Percentiles rank a stretch among this genome's conserved stretches.
These are phyloP conservation scores for Diospyros lotus DNA, from an alignment of 148 eudicot species.

Conservation along the genomic window DNA sequence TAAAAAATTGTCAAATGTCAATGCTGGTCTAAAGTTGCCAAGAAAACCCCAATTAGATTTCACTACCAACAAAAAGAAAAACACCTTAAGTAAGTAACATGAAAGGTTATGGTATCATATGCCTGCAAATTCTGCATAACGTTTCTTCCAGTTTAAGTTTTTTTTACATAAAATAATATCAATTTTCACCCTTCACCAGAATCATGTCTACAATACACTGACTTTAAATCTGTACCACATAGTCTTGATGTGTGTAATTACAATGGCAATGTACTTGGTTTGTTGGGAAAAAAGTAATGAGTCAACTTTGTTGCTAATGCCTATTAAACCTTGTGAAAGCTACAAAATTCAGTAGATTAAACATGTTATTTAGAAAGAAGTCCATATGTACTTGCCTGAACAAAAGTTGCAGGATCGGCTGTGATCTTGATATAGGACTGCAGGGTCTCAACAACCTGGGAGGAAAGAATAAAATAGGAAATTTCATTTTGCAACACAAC, in stretches of 20 bases:
- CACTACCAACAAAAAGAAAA: not conserved
- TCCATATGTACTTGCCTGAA: conserved; percentile 43
- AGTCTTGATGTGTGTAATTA: not conserved
- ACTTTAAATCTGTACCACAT: not conserved
- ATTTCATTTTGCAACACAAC: not conserved
- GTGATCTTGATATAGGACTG: conserved; percentile 39
- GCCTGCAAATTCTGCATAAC: not conserved
- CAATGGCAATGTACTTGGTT: not conserved
- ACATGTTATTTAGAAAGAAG: not conserved
- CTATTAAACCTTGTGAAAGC: not conserved
- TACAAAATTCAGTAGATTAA: not conserved
- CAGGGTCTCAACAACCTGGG: conserved; percentile 50
- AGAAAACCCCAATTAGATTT: not conserved
- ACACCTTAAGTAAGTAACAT: too few species aligned
- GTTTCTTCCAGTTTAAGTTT: not conserved
- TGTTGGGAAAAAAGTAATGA: not conserved
- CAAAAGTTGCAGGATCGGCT: conserved; percentile 56
- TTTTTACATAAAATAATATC: not conserved
- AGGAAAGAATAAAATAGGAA: conserved; percentile 7
- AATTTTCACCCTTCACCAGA: too few species aligned
- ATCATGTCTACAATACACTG: not conserved
- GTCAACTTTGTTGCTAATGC: not conserved
- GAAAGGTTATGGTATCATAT: not conserved
- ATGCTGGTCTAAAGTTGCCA: too few species aligned
- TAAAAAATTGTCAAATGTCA: too few species aligned